phyloP scores from a whole-genome alignment of 202 grass and related monocot genomes.

The Thinopyrum obtusiflorum region DNA sequence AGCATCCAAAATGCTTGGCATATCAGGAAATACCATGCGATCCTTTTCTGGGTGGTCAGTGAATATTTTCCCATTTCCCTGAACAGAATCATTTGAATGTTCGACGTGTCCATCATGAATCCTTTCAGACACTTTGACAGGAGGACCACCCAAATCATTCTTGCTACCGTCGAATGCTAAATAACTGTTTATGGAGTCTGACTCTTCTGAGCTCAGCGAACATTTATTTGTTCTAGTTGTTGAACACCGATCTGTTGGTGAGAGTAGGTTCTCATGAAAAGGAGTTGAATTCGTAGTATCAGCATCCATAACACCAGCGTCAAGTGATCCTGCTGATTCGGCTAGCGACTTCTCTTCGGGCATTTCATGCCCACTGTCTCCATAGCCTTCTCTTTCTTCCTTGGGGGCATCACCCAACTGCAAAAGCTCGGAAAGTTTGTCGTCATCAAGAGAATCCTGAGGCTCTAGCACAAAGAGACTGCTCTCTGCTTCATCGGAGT shows the following conservation, averaged over 20 bases:
- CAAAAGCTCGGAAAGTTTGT: constrained; percentile 7
- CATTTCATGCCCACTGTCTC: constrained; percentile 25
- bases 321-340: constrained; percentile 48
- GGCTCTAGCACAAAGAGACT: constrained; percentile 36
- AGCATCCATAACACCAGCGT: constrained; percentile 1
- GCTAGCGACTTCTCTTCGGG: constrained; percentile 31
- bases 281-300: constrained; percentile 33
- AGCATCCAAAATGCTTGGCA: background rate
- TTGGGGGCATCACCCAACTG: constrained; percentile 25
- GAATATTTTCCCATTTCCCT: constrained; percentile 16
- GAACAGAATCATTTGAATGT: background rate
- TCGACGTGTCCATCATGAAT: background rate
- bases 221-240: constrained; percentile 26
- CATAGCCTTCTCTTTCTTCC: constrained; percentile 31
- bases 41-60: background rate
- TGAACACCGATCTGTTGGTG: constrained; percentile 29
- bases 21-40: constrained; percentile 28
- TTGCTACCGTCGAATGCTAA: background rate
- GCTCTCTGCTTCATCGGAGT: constrained; percentile 95
- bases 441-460: constrained; percentile 37
- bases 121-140: background rate
- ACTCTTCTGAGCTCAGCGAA: constrained; percentile 35
- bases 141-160: constrained; percentile 3
- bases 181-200: constrained; percentile 21
- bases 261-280: constrained; percentile 20